Percentiles rank a stretch among this genome's conserved stretches.
These are phyloP conservation scores for Miamiensis avidus DNA, from an alignment of 169 alveolate genomes.

Conservation along the genomic window DNA sequence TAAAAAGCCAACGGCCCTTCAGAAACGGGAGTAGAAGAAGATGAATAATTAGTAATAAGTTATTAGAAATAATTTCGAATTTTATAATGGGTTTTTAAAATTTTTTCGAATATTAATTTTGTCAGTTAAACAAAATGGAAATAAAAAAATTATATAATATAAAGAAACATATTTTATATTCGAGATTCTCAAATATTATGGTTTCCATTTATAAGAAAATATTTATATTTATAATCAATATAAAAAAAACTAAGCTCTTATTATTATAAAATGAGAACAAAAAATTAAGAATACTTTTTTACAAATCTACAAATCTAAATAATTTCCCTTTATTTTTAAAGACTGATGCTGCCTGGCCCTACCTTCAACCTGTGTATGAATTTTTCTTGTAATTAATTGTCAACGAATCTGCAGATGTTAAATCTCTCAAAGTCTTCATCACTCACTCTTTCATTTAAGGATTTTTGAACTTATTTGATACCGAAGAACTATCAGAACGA, in stretches of 20 bases:
- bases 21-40: slow-evolving; percentile 5
- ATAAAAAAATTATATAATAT: too few species aligned
- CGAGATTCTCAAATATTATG: too few species aligned
- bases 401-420: slow-evolving; percentile 56
- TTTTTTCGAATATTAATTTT: too few species aligned
- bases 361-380: slow-evolving; percentile 54
- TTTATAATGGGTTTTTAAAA: too few species aligned
- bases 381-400: slow-evolving; percentile 53
- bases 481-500: slow-evolving; percentile 95
- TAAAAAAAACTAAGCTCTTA: too few species aligned
- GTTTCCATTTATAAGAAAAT: too few species aligned
- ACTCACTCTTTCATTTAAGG: slow-evolving; percentile 50
- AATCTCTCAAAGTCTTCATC: slow-evolving; percentile 43
- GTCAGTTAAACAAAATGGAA: too few species aligned
- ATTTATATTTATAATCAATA: too few species aligned
- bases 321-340: slow-evolving; percentile 1
- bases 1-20: slow-evolving; percentile 27
- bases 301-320: slow-evolving; percentile 9
- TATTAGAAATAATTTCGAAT: not conserved
- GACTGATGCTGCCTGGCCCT: slow-evolving; percentile 60
- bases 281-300: not conserved
- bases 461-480: slow-evolving; percentile 78
- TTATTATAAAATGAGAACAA: too few species aligned
- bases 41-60: not conserved
- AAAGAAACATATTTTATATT: too few species aligned